Evolutionary conservation across 148 eudicot species (phyloP).

Genomic region (Spergularia marina): DNA sequence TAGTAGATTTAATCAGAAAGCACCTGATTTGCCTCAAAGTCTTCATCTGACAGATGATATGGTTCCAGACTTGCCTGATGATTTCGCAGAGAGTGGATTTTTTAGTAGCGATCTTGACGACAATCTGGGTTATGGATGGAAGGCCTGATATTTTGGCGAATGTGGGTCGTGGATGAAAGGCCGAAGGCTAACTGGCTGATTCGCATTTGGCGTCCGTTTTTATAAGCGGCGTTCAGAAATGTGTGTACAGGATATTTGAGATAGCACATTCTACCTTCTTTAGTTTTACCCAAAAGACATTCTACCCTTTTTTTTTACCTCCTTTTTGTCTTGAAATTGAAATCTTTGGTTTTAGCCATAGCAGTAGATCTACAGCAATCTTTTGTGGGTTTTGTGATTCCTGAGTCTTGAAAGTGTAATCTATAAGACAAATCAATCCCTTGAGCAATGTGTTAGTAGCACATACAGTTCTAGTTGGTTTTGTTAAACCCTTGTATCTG

Average conservation of each 20-base stretch:
- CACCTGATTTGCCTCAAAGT: slow-evolving; percentile 43
- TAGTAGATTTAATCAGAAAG: slow-evolving; percentile 45
- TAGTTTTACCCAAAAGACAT: background rate
- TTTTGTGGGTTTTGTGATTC: background rate
- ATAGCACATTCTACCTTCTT: slow-evolving; percentile 7
- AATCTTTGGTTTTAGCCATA: slow-evolving; percentile 12
- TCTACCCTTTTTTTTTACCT: background rate
- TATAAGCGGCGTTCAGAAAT: slow-evolving; percentile 26
- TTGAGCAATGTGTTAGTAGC: slow-evolving; percentile 19
- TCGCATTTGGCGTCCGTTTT: slow-evolving; percentile 19
- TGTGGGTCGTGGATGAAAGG: slow-evolving; percentile 4
- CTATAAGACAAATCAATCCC: slow-evolving; percentile 31
- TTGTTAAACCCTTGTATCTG: slow-evolving; percentile 11
- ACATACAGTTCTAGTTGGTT: slow-evolving; percentile 16
- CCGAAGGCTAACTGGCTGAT: slow-evolving; percentile 21
- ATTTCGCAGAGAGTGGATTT: slow-evolving; percentile 61
- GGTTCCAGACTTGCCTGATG: slow-evolving; percentile 58
- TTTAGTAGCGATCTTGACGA: slow-evolving; percentile 66
- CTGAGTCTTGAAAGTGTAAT: slow-evolving; percentile 33
- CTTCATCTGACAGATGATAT: slow-evolving; percentile 66
- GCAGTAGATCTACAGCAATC: slow-evolving; percentile 24
- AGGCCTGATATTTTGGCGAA: slow-evolving; percentile 40
- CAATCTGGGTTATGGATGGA: slow-evolving; percentile 69
- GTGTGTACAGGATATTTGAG: slow-evolving; percentile 50
- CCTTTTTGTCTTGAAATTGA: slow-evolving; percentile 10